These are phyloP conservation scores for Russula foetens DNA, from an alignment of 768 basidiomycete species.

Conservation along the genomic window DNA sequence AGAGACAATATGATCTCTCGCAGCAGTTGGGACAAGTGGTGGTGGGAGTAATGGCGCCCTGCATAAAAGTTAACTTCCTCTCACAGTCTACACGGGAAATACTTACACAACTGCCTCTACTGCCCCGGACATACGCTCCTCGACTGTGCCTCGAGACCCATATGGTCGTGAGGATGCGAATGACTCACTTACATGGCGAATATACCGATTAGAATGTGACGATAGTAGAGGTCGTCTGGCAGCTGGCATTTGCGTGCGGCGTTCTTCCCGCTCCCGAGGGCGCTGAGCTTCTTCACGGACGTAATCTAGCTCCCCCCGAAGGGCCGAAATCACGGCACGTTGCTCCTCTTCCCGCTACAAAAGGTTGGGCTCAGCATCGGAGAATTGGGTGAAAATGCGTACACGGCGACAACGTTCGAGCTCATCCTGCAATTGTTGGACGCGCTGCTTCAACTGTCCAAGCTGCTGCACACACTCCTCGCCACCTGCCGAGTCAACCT, in stretches of 20 bases:
- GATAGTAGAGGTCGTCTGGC: neutral
- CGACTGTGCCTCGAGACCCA: slow-evolving; percentile 1
- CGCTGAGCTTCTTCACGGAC: slow-evolving; percentile 49
- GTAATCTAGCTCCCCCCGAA: slow-evolving; percentile 80
- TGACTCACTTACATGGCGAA: neutral
- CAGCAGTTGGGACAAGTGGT: neutral
- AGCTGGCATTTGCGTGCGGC: slow-evolving; percentile 41
- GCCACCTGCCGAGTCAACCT: slow-evolving; percentile 53
- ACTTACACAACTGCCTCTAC: slow-evolving; percentile 3
- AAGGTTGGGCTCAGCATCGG: neutral
- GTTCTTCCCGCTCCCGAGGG: slow-evolving; percentile 50
- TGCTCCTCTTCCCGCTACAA: slow-evolving; percentile 72
- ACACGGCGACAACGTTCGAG: slow-evolving; percentile 61
- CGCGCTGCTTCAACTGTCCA: slow-evolving; percentile 49
- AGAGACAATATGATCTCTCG: neutral
- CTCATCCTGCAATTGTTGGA: slow-evolving; percentile 69
- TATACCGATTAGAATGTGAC: neutral
- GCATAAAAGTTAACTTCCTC: neutral
- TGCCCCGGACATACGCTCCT: slow-evolving; percentile 12
- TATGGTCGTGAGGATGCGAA: neutral
- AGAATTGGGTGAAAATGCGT: slow-evolving; percentile 18
- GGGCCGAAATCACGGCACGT: slow-evolving; percentile 45
- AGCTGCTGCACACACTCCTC: slow-evolving; percentile 44
- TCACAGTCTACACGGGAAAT: neutral
- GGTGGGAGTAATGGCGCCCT: neutral